Evolutionary conservation across 257 asterid genomes (phyloP), one percentile per base, ranked within the genome.

Genomic region (Prunella vulgaris): DNA sequence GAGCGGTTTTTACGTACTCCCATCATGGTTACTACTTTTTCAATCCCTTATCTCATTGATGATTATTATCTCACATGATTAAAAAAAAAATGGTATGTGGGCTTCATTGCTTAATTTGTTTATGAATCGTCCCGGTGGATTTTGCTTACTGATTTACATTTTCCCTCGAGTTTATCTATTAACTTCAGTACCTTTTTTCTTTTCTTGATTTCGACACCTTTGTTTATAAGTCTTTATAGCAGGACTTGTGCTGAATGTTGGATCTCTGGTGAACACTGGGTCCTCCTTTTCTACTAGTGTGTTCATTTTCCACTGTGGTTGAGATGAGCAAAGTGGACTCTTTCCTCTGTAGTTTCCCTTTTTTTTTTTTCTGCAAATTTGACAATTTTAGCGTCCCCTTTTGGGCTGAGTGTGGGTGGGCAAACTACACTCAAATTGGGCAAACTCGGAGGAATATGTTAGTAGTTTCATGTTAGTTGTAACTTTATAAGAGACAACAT

Each of bases 1-100:
- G 96, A 79, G 97, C 92, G 1, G 85, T 83, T 54, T 88, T 88
- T 74, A 90, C 89, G 21, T 86, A 86, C 70, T 86, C 96, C 56
- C 97, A 86, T 76, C 95, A 91, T 70, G 97, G 96, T 88, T 70
- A 9, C 33, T 49, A 56, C 69, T 12, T 27, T 52, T 18, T 17
- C 15, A 20, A 32, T 24, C 22, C 30, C 13, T 42, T 59, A 22
- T 56, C 8, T 10, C 38, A 52, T 40, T 44, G 53, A 32, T 64
- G 35, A 13, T 58, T 10, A 33, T 28, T 25, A 5, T 63, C 63
- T 42, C 32, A 17, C 28, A 33, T 2, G 6, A n/a, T n/a, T 30
- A 5, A 30, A 17, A 65, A 42, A 35, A 74, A 48, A 17, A 18
- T 58, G 32, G 22, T 70, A 48, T 70, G 64, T 66, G 76, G 78